Evolutionary conservation across 805 yeast genomes (phyloP), one percentile per base, ranked within the genome.

Genomic region (Debaryomyces tyrocola): DNA sequence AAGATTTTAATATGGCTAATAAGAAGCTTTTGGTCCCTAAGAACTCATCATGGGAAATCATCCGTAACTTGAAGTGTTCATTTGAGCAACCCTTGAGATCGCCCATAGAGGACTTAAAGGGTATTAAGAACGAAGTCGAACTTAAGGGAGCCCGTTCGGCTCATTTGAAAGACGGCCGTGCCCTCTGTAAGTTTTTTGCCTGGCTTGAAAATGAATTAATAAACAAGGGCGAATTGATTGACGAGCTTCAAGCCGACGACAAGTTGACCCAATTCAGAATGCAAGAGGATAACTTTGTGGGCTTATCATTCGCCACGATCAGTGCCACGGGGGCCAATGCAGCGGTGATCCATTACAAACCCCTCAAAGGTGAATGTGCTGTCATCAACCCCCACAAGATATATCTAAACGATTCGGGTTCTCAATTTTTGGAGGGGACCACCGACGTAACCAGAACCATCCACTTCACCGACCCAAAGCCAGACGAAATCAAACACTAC

Each of bases 311-410:
- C 63, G 83, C 80, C 41, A 86, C 94, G 0, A 86, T 87, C 40
- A 81, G 89, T 43, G 80, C 90, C 4, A 74, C 88, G 1, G 94
- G 92, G 0, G 73, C 89, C 10, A 87, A 86, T 60, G 87, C 89
- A 7, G 87, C 94, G 1, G 72, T 87, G 27, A 84, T 87, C 49
- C 95, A 87, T 62, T 87, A 87, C 61, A 69, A 81, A 36, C 94
- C 95, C 4, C 55, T 61, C 10, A 60, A 64, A 42, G 69, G 69
- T 2, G 58, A 63, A 9, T 72, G 77, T 48, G 55, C 78, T 6
- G 63, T 74, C 7, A 80, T 82, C 37, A 77, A 80, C 52, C 84
- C 83, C 6, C 64, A 68, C 33, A 74, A 78, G 41, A 66, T 80
- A 18, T 82, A 80, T 58, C 67, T 82, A 37, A 71, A 77, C 56